Conservation (phyloP, 176 grass and related monocot genomes). For the Thinopyrum elongatum region DNA sequence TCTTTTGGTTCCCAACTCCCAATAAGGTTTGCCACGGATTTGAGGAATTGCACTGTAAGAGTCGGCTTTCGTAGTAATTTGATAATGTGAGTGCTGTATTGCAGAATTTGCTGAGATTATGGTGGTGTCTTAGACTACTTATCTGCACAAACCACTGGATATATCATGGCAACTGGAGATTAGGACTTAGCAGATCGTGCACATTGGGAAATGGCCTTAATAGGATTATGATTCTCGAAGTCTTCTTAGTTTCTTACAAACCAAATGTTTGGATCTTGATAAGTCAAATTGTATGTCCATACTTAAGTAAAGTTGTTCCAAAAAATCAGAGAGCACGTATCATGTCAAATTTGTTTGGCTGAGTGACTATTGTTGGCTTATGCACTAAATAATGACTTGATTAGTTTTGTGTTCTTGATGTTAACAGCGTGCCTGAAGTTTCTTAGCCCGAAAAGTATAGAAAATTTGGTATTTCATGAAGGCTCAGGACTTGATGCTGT, state of each 20-base stretch:
- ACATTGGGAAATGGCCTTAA: background rate
- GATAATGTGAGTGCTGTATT: background rate
- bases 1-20: background rate
- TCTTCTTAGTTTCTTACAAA: constrained; percentile 1
- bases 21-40: background rate
- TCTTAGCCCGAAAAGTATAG: constrained; percentile 56
- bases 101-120: background rate
- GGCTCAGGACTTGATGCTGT: constrained; percentile 29
- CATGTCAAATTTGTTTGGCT: background rate
- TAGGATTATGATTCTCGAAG: background rate
- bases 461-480: constrained; percentile 49
- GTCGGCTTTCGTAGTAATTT: background rate
- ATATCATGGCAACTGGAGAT: background rate
- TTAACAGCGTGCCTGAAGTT: constrained; percentile 83
- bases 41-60: background rate
- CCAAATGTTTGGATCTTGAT: constrained; percentile 1
- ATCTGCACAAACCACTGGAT: constrained; percentile 15
- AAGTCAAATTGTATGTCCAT: background rate
- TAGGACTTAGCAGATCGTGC: background rate
- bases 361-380: background rate
- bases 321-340: background rate
- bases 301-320: background rate
- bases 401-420: constrained; percentile 22
- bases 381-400: background rate
- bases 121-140: background rate